These are phyloP conservation scores for Trametes maxima DNA, from an alignment of 768 basidiomycete genomes.

Conservation along the genomic window DNA sequence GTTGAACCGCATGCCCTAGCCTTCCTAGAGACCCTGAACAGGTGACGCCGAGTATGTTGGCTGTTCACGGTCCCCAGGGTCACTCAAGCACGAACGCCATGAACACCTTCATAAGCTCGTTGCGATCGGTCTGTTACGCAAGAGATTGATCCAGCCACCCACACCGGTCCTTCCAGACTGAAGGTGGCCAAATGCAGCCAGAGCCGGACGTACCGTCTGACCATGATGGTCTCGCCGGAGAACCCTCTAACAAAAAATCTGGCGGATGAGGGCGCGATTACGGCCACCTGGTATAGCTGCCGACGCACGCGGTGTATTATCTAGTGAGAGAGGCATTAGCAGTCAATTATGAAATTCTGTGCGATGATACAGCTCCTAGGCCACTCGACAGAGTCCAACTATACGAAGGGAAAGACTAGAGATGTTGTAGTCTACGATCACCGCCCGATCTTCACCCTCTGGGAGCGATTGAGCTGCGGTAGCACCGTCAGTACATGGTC, in stretches of 20 bases:
- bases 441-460: conserved; percentile 26
- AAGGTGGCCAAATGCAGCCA: too few species aligned
- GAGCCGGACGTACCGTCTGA: too few species aligned
- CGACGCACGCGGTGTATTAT: not conserved
- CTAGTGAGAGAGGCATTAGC: conserved; percentile 22
- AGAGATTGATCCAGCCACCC: too few species aligned
- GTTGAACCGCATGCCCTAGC: not conserved
- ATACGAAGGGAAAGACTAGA: not conserved
- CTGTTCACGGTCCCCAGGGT: not conserved
- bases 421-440: conserved; percentile 12
- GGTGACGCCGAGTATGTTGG: not conserved
- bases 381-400: conserved; percentile 3
- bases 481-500: not conserved
- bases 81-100: too few species aligned
- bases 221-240: too few species aligned
- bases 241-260: too few species aligned
- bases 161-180: too few species aligned
- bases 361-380: conserved; percentile 12
- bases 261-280: too few species aligned
- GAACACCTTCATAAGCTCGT: too few species aligned
- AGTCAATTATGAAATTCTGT: conserved; percentile 12
- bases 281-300: too few species aligned
- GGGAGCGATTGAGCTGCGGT: conserved; percentile 22
- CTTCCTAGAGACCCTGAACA: not conserved
- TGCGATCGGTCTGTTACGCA: too few species aligned